phyloP scores from a whole-genome alignment of 176 grass and related monocot species.

The Chrysopogon serrulatus region DNA sequence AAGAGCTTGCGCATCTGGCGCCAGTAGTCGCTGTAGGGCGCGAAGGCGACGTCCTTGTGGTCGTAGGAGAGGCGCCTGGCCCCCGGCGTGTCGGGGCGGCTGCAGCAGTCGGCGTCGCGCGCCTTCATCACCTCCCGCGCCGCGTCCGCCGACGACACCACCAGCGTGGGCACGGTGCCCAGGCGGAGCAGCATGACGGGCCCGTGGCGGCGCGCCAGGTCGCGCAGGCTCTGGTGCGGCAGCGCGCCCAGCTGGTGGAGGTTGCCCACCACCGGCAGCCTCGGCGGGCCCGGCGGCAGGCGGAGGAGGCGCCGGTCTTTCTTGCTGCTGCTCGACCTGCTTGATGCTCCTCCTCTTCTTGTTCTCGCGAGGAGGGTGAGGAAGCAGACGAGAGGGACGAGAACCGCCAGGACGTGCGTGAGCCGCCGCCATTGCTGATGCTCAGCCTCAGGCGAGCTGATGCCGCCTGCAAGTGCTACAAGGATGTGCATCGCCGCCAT shows the following conservation, averaged over 20 bases:
- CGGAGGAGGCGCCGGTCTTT: background rate
- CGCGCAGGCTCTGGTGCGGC: conserved; percentile 46
- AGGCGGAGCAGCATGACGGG: conserved; percentile 48
- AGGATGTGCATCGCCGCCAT: background rate
- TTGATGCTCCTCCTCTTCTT: background rate
- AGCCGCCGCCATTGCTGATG: conserved; percentile 20
- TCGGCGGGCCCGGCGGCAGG: conserved; percentile 31
- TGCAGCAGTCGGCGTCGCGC: conserved; percentile 48
- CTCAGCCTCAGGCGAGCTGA: background rate
- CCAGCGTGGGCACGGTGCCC: conserved; percentile 31
- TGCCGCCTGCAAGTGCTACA: background rate
- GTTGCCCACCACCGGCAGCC: conserved; percentile 55
- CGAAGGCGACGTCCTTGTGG: conserved; percentile 26
- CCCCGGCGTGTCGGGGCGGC: conserved; percentile 9
- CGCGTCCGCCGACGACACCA: conserved; percentile 45
- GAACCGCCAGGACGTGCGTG: background rate
- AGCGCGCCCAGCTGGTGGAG: conserved; percentile 51
- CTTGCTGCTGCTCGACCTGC: background rate
- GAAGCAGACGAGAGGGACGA: background rate
- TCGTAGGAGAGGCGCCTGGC: conserved; percentile 6
- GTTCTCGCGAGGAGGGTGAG: background rate
- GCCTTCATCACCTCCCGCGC: conserved; percentile 47
- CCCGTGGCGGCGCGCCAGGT: conserved; percentile 28
- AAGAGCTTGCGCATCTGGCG: background rate
- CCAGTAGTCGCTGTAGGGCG: conserved; percentile 9